A percentile compares a stretch with the other conserved stretches of the same genome.
Evolutionary conservation across 805 yeast genomes (phyloP).

Genomic region (Candida sonorensis): DNA sequence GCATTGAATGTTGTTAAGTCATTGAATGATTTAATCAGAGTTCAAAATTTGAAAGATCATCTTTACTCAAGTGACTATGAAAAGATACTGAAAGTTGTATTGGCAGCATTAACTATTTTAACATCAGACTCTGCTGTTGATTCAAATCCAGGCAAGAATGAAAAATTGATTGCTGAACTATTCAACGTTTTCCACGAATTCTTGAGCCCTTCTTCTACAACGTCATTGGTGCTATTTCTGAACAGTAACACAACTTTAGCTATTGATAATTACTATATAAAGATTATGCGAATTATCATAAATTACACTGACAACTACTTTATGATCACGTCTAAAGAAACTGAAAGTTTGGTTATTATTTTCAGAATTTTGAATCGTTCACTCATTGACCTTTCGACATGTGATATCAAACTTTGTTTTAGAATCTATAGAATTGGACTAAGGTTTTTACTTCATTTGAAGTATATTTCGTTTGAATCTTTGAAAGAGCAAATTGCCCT

Average conservation of each 20-base stretch:
- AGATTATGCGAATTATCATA: constrained; percentile 10
- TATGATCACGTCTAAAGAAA: constrained; percentile 15
- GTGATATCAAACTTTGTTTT: constrained; percentile 32
- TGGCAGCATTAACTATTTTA: constrained; percentile 13
- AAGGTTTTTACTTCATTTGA: constrained; percentile 27
- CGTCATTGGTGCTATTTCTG: constrained; percentile 9
- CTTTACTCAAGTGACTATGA: constrained; percentile 12
- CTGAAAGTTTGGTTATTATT: constrained; percentile 21
- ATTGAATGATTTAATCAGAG: constrained; percentile 19
- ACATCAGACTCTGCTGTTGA: constrained; percentile 1
- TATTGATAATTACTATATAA: constrained; percentile 8
- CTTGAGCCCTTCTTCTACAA: constrained; percentile 14
- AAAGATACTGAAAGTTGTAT: constrained; percentile 7
- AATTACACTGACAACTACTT: constrained; percentile 12
- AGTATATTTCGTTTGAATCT: constrained; percentile 34
- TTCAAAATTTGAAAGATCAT: constrained; percentile 22
- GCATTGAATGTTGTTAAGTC: constrained; percentile 24
- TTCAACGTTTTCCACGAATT: constrained; percentile 11
- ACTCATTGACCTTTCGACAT: constrained; percentile 34
- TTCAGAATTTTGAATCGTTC: constrained; percentile 41
- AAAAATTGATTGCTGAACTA: constrained; percentile 15
- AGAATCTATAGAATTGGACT: constrained; percentile 34
- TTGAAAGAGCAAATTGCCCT: constrained; percentile 37
- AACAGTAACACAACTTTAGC: constrained; percentile 3
- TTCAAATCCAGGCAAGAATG: constrained; percentile 8